These are phyloP conservation scores for Verticillium nonalfalfae DNA, from an alignment of 2,329 filamentous ascomycete genomes.

Conservation along the genomic window DNA sequence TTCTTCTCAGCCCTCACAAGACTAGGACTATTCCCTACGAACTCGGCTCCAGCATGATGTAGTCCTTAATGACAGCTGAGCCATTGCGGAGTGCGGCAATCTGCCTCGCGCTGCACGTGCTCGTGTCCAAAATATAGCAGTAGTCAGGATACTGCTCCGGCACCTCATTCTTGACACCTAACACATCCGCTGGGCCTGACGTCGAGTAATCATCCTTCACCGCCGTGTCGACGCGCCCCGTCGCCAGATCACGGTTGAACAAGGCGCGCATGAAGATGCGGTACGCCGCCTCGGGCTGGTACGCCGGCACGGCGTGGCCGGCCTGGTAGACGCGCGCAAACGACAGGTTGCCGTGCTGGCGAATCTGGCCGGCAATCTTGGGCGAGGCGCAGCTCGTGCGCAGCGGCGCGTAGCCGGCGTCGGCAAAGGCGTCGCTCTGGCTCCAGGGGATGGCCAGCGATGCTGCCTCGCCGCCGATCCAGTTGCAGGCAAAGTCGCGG, in stretches of 20 bases:
- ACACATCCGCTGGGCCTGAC: conserved; percentile 12
- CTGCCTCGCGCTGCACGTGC: conserved; percentile 15
- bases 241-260: conserved; percentile 14
- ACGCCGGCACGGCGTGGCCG: conserved; percentile 49
- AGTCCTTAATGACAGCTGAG: conserved; percentile 9
- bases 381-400: conserved; percentile 41
- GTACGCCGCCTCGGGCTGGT: conserved; percentile 39
- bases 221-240: conserved; percentile 13
- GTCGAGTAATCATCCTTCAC: conserved; percentile 11
- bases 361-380: conserved; percentile 56
- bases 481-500: conserved; percentile 51
- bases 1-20: too few species aligned
- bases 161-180: conserved; percentile 12
- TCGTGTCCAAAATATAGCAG: conserved; percentile 16
- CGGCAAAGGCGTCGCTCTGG: conserved; percentile 12
- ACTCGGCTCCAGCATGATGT: conserved; percentile 9
- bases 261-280: conserved; percentile 41
- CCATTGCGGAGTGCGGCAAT: conserved; percentile 7
- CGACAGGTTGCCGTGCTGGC: conserved; percentile 61
- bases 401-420: conserved; percentile 58
- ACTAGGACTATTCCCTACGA: not conserved
- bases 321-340: conserved; percentile 53
- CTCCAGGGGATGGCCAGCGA: conserved; percentile 33
- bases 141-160: conserved; percentile 15
- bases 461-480: conserved; percentile 40